Conservation (phyloP, 1,139 yeast genomes). For the Saccharomycopsis hybrid region DNA sequence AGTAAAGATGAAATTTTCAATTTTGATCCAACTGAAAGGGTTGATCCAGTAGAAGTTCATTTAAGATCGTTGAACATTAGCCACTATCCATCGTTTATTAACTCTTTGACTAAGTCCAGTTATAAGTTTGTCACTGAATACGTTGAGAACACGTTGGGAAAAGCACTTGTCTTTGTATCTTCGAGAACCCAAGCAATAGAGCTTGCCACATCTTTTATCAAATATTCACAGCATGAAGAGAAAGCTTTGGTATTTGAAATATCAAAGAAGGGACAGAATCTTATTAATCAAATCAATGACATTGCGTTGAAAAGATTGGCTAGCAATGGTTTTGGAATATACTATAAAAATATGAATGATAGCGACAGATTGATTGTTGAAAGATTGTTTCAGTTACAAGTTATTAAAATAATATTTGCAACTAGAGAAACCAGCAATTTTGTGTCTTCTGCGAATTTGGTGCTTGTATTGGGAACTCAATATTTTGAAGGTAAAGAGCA, state of each 20-base stretch:
- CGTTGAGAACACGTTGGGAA: slow-evolving; percentile 27
- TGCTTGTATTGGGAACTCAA: slow-evolving; percentile 67
- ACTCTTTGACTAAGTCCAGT: slow-evolving; percentile 46
- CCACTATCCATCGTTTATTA: slow-evolving; percentile 44
- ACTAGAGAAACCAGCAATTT: slow-evolving; percentile 48
- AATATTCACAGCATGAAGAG: slow-evolving; percentile 33
- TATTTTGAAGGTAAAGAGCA: slow-evolving; percentile 69
- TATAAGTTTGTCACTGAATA: slow-evolving; percentile 29
- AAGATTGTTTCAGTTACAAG: slow-evolving; percentile 42
- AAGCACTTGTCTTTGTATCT: slow-evolving; percentile 50
- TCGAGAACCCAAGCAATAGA: slow-evolving; percentile 51
- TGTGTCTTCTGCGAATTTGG: slow-evolving; percentile 48
- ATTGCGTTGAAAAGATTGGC: slow-evolving; percentile 38
- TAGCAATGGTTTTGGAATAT: slow-evolving; percentile 61
- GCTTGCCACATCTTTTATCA: slow-evolving; percentile 39
- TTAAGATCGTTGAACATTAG: slow-evolving; percentile 44
- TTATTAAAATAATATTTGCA: slow-evolving; percentile 49
- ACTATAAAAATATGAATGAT: slow-evolving; percentile 52
- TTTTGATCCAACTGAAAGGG: slow-evolving; percentile 59
- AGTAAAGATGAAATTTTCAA: slow-evolving; percentile 52
- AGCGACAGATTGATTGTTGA: slow-evolving; percentile 51
- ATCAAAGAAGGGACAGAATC: slow-evolving; percentile 21
- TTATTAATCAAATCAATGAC: slow-evolving; percentile 45
- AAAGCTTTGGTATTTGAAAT: slow-evolving; percentile 28
- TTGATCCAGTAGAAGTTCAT: slow-evolving; percentile 50